phyloP scores from a whole-genome alignment of 1,139 yeast species.

The Kazachstania sp. region DNA sequence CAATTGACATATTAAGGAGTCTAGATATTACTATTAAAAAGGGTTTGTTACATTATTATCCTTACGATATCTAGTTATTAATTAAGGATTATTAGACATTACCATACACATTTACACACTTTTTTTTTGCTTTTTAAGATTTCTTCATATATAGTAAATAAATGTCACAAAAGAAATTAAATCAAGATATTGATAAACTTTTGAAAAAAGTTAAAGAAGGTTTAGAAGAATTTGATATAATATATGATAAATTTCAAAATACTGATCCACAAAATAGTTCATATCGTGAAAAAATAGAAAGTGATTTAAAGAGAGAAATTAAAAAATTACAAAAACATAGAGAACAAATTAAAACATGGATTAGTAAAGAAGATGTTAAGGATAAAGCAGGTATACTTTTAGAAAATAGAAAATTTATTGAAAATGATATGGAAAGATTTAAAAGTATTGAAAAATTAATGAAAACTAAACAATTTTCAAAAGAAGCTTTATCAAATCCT shows the following conservation, averaged over 20 bases:
- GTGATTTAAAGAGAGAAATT: conserved; percentile 90
- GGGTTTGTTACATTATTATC: too few relatives aligned
- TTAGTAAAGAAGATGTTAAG: conserved; percentile 85
- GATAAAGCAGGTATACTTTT: conserved; percentile 67
- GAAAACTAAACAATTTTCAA: conserved; percentile 92
- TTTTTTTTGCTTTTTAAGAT: background rate
- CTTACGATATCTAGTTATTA: too few relatives aligned
- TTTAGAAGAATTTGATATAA: conserved; percentile 74
- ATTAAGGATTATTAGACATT: too few relatives aligned
- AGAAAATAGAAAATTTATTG: conserved; percentile 78
- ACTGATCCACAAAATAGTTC: conserved; percentile 63
- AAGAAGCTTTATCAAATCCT: conserved; percentile 78
- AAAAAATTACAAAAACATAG: conserved; percentile 89
- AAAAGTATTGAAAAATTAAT: conserved; percentile 90
- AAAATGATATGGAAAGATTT: conserved; percentile 92
- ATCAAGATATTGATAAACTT: conserved; percentile 89
- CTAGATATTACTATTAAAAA: too few relatives aligned
- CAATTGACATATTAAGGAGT: too few relatives aligned
- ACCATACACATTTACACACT: too few relatives aligned
- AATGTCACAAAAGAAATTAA: conserved; percentile 62
- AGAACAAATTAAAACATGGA: conserved; percentile 95
- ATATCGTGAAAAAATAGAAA: conserved; percentile 89
- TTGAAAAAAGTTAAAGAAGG: conserved; percentile 94
- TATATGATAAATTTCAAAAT: conserved; percentile 75
- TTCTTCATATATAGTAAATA: background rate